These are phyloP conservation scores for Vicia villosa DNA, from an alignment of 306 rosid species.

Conservation along the genomic window DNA sequence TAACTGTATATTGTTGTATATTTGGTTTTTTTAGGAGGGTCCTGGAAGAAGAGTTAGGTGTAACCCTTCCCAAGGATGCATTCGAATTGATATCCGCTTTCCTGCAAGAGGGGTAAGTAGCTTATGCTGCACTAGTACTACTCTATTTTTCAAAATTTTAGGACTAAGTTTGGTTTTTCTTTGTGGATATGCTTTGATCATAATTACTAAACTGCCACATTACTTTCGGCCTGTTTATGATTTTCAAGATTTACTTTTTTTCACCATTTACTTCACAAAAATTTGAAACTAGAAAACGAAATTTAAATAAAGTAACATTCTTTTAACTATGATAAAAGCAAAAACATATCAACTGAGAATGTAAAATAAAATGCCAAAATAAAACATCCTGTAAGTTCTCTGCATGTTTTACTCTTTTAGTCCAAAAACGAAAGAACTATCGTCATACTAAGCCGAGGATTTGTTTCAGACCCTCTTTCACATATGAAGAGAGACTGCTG, in stretches of 20 bases:
- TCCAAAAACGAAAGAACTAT: neutral
- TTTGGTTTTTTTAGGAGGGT: conserved; percentile 71
- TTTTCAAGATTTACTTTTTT: neutral
- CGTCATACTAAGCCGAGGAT: neutral
- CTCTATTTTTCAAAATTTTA: conserved; percentile 8
- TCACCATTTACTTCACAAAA: neutral
- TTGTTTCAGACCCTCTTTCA: neutral
- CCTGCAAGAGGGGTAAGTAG: conserved; percentile 78
- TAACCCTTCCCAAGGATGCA: conserved; percentile 82
- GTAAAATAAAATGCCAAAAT: conserved; percentile 3
- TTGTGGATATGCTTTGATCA: neutral
- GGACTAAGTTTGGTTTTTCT: conserved; percentile 7
- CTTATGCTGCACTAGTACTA: neutral
- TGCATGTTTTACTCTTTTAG: neutral
- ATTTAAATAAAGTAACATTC: conserved; percentile 3
- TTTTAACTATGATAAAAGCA: neutral
- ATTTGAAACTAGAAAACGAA: neutral
- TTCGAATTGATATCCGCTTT: conserved; percentile 75
- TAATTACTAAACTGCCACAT: neutral
- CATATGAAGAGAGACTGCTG: conserved; percentile 21
- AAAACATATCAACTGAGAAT: conserved; percentile 23
- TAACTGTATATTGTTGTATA: conserved; percentile 19
- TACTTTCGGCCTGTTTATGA: neutral
- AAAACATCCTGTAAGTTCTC: too few species aligned
- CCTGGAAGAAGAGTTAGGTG: conserved; percentile 88